Evolutionary conservation across 768 basidiomycete species (phyloP), one percentile per base, ranked within the genome.

Genomic region (Leucosporidium scottii): DNA sequence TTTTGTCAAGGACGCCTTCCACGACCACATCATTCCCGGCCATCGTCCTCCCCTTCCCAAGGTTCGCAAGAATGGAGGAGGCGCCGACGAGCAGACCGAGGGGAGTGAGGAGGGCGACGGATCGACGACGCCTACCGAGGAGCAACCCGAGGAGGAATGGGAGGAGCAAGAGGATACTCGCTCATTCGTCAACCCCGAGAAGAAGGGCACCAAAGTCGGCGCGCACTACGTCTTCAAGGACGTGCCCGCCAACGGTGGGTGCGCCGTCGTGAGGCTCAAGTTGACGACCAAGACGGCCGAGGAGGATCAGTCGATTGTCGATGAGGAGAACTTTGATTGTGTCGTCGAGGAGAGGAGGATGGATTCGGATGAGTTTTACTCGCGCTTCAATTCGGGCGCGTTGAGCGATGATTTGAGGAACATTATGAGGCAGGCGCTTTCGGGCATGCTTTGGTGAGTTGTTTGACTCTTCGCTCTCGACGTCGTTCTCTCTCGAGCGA

Each of bases 351-450:
- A 93, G 77, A 83, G 96, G 55, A 82, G 93, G 60, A 84, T 87
- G 71, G 96, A 99, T 77, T 91, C 93, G 9, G 91, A 98, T 77
- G 96, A 99, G 79, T 99, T 99, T 77, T 99, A 97, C 78, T 82
- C 83, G 50, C 82, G 84, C 7, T 82, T 98, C 62, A 86, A 86
- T 50, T 83, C 86, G 71, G 91, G 91, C 5, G 86, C 89, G 20
- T 87, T 94, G 76, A 90, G 85, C 74, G 91, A 96, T 66, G 96
- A 99, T 79, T 80, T 98, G 74, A 87, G 86, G 77, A 93, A 94
- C 78, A 89, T 99, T 73, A 96, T 91, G 91, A 83, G 96, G 69
- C 96, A 98, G 79, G 96, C 93, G 27, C 80, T 99, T 59, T 86
- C 86, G 27, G 96, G 96, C 17, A 98, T 99, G 96, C 80, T 99